Percentiles rank a stretch among this genome's conserved stretches.
phyloP scores from a whole-genome alignment of 2,329 filamentous ascomycete species.

The Rutstroemia sp. region DNA sequence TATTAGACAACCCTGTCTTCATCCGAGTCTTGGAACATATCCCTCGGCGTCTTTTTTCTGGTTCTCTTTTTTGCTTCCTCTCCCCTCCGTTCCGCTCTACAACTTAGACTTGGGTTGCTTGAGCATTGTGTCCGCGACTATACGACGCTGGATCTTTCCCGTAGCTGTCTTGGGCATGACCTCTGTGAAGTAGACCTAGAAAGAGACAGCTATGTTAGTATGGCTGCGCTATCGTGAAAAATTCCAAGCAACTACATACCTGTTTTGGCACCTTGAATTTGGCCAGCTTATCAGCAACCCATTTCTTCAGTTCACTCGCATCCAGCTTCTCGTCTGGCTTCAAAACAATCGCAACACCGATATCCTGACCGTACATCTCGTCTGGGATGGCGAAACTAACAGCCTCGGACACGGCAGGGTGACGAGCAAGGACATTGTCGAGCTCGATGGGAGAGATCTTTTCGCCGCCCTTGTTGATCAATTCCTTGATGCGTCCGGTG shows the following conservation, averaged over 20 bases:
- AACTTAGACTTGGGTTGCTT: constrained; percentile 57
- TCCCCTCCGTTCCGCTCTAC: constrained; percentile 23
- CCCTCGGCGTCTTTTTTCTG: no score
- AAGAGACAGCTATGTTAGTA: constrained; percentile 11
- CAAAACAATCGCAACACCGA: constrained; percentile 68
- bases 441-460: constrained; percentile 86
- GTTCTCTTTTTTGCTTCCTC: no score
- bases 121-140: constrained; percentile 80
- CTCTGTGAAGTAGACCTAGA: constrained; percentile 69
- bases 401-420: constrained; percentile 67
- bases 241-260: constrained; percentile 41
- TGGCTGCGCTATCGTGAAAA: neutral
- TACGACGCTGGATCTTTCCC: constrained; percentile 78
- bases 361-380: constrained; percentile 76
- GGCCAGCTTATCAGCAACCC: constrained; percentile 62
- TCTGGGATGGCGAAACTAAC: constrained; percentile 80
- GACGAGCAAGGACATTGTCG: constrained; percentile 71
- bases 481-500: constrained; percentile 86
- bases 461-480: constrained; percentile 86
- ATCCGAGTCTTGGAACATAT: no score
- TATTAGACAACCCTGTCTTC: no score
- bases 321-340: constrained; percentile 53
- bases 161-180: constrained; percentile 90
- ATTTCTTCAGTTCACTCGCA: constrained; percentile 57
- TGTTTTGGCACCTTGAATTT: constrained; percentile 85